Percentiles rank a stretch among this genome's conserved stretches.
These are phyloP conservation scores for Peziza echinospora DNA, from an alignment of 495 filamentous ascomycete species.

Conservation along the genomic window DNA sequence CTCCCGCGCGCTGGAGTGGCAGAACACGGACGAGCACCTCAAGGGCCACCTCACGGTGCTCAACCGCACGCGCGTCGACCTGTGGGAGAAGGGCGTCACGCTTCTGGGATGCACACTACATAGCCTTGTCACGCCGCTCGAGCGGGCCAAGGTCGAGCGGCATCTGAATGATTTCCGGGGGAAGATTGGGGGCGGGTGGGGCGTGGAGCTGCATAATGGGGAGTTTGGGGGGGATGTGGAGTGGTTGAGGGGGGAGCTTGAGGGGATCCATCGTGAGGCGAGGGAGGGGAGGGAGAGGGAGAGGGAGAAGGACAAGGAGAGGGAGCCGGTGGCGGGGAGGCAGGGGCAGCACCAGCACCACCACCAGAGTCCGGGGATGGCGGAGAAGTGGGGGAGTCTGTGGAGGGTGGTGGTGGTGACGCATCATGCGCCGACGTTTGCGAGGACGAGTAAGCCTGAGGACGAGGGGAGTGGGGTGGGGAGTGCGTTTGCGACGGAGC, in stretches of 20 bases:
- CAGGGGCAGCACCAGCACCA: neutral
- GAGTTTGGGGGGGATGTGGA: conserved; percentile 24
- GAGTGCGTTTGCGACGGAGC: conserved; percentile 31
- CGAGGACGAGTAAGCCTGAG: conserved; percentile 24
- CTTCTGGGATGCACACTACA: conserved; percentile 33
- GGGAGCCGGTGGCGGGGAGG: neutral
- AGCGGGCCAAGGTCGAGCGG: conserved; percentile 20
- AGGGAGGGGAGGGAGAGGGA: conserved; percentile 5
- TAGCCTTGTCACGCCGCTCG: conserved; percentile 26
- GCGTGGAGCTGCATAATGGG: conserved; percentile 26
- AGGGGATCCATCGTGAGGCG: conserved; percentile 12
- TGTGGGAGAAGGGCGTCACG: conserved; percentile 21
- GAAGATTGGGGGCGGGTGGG: conserved; percentile 28
- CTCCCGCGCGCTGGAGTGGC: conserved; percentile 23
- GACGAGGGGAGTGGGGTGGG: conserved; percentile 24
- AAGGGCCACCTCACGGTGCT: conserved; percentile 27
- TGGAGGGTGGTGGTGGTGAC: conserved; percentile 28
- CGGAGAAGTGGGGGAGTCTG: neutral
- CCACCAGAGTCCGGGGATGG: too few species aligned
- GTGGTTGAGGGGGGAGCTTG: conserved; percentile 27
- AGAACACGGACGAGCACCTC: conserved; percentile 22
- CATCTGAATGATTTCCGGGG: conserved; percentile 29
- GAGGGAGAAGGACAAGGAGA: too few species aligned
- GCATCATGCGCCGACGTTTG: conserved; percentile 31
- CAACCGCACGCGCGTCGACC: conserved; percentile 24